Conservation (phyloP, 768 basidiomycete species). For the Calocybe gangraenosa region DNA sequence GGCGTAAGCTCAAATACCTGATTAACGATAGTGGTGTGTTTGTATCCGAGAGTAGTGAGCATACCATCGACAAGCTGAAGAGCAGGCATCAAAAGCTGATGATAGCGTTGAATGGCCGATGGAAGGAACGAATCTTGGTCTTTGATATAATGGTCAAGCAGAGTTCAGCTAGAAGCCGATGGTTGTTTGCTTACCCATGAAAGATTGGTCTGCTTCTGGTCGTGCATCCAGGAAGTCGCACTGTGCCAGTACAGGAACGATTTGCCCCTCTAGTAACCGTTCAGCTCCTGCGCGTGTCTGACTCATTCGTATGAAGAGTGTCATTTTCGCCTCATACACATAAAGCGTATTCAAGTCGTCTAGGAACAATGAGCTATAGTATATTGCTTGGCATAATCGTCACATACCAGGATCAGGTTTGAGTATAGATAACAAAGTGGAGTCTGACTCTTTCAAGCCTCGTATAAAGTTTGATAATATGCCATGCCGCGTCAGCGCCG, state of each 20-base stretch:
- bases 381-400: not conserved
- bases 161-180: not conserved
- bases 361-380: slow-evolving; percentile 23
- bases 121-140: slow-evolving; percentile 87
- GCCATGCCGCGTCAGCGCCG: slow-evolving; percentile 64
- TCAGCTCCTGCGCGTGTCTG: slow-evolving; percentile 84
- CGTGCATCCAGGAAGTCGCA: slow-evolving; percentile 87
- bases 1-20: slow-evolving; percentile 43
- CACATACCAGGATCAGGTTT: slow-evolving; percentile 85
- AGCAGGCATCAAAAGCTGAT: slow-evolving; percentile 85
- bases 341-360: slow-evolving; percentile 90
- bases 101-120: slow-evolving; percentile 83
- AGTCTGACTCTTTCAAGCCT: slow-evolving; percentile 81
- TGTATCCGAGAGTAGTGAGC: slow-evolving; percentile 69
- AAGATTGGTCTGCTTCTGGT: slow-evolving; percentile 78
- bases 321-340: slow-evolving; percentile 94
- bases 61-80: slow-evolving; percentile 78
- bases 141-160: slow-evolving; percentile 27
- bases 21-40: slow-evolving; percentile 61
- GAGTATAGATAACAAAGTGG: slow-evolving; percentile 67
- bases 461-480: slow-evolving; percentile 78
- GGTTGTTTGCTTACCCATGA: slow-evolving; percentile 55
- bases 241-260: slow-evolving; percentile 69
- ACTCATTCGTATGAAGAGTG: slow-evolving; percentile 79
- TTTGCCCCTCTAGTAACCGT: slow-evolving; percentile 70